These are phyloP conservation scores for Podochytrium sp. DNA, from an alignment of 192 early-diverging fungal genomes.

Conservation along the genomic window DNA sequence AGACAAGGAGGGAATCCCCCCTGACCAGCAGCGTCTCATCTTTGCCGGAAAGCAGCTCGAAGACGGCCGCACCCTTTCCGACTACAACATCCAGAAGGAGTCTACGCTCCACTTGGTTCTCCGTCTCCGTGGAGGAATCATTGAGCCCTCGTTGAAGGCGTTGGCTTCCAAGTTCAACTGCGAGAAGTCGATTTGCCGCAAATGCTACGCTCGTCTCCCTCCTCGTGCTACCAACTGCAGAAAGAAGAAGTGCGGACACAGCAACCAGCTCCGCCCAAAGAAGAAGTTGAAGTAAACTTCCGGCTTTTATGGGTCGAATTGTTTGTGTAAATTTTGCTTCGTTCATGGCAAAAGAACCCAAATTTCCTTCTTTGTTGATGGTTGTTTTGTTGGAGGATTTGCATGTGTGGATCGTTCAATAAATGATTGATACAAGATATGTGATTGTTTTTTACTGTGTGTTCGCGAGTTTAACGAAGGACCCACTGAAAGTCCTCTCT, in stretches of 20 bases:
- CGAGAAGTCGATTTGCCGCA: conserved; percentile 99
- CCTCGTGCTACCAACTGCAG: conserved; percentile 99
- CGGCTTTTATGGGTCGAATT: no score
- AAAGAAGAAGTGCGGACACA: conserved; percentile 99
- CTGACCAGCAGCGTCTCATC: conserved; percentile 99
- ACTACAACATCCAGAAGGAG: conserved; percentile 99
- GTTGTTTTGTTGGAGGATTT: no score
- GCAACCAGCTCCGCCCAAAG: conserved; percentile 98
- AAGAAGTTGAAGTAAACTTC: conserved; percentile 91
- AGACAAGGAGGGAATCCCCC: conserved; percentile 98
- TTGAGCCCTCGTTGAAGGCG: conserved; percentile 98
- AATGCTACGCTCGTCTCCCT: conserved; percentile 99
- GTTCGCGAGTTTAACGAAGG: no score
- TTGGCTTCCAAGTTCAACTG: conserved; percentile 99
- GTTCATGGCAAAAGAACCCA: no score
- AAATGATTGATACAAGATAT: background rate
- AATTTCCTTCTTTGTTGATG: no score
- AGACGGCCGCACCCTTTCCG: conserved; percentile 95
- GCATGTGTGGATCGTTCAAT: no score
- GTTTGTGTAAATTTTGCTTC: no score
- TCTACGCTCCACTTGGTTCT: conserved; percentile 81
- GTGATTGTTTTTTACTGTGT: no score
- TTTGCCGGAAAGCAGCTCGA: conserved; percentile 99
- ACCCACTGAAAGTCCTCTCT: no score
- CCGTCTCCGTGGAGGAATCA: conserved; percentile 67